Conservation (phyloP, 2,329 filamentous ascomycete species). For the Trichoderma oligosporum region DNA sequence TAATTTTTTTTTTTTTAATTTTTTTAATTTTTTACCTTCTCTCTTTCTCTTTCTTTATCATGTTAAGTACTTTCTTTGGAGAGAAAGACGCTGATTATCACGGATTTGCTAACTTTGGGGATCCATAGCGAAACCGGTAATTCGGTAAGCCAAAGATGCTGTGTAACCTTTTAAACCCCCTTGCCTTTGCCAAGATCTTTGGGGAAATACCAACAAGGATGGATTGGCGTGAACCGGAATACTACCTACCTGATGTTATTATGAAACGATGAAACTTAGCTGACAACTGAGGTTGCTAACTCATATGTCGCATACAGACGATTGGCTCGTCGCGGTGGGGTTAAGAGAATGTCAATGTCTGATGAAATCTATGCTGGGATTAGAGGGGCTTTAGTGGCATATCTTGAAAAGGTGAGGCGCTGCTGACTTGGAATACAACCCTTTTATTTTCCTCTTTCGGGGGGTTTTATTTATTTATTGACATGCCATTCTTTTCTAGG, state of each 20-base stretch:
- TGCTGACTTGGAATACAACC: too few species aligned
- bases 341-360: conserved; percentile 63
- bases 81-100: neutral
- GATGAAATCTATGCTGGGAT: conserved; percentile 68
- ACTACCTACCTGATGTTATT: too few species aligned
- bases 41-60: neutral
- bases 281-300: conserved; percentile 5
- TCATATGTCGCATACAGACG: conserved; percentile 44
- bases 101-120: neutral
- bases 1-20: too few species aligned
- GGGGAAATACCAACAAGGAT: neutral
- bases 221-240: too few species aligned
- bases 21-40: too few species aligned
- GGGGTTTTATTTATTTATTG: neutral
- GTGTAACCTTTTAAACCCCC: too few species aligned
- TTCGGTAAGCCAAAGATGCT: conserved; percentile 43
- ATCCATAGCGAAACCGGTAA: conserved; percentile 49
- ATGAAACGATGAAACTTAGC: neutral
- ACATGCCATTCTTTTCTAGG: conserved; percentile 35
- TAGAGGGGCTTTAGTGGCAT: conserved; percentile 47
- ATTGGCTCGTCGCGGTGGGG: conserved; percentile 69
- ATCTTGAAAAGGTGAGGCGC: conserved; percentile 46
- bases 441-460: neutral
- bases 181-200: neutral
- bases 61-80: too few species aligned